Conservation (phyloP, 1,139 yeast genomes). For the Scheffersomyces stambukii region DNA sequence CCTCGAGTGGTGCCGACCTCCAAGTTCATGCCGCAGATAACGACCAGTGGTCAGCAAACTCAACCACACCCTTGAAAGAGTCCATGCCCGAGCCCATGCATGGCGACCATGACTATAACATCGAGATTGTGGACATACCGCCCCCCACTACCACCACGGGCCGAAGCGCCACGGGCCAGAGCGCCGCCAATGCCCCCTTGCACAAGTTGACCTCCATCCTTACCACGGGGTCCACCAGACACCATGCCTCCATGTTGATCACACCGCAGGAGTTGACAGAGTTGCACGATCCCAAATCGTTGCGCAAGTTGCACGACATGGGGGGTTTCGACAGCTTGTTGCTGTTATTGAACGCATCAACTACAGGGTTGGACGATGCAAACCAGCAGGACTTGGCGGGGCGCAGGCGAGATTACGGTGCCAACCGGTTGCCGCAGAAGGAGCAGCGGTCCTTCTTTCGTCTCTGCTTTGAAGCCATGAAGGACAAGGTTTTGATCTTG, state of each 20-base stretch:
- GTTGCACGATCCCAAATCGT: constrained; percentile 54
- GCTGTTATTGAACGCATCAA: constrained; percentile 34
- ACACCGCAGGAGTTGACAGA: constrained; percentile 29
- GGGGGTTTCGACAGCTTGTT: constrained; percentile 39
- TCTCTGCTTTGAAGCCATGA: constrained; percentile 78
- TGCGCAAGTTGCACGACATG: constrained; percentile 30
- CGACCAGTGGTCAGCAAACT: constrained; percentile 10
- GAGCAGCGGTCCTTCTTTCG: constrained; percentile 61
- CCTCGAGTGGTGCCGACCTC: too few relatives aligned
- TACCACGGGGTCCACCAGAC: constrained; percentile 10
- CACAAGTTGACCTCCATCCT: neutral
- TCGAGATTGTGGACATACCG: constrained; percentile 1
- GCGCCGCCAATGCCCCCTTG: neutral
- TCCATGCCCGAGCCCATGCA: too few relatives aligned
- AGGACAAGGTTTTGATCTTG: constrained; percentile 85
- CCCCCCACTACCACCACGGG: constrained; percentile 1
- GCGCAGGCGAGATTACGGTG: constrained; percentile 55
- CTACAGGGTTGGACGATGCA: constrained; percentile 40
- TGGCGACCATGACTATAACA: constrained; percentile 3
- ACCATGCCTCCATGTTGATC: constrained; percentile 8
- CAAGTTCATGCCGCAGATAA: too few relatives aligned
- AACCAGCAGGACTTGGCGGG: constrained; percentile 22
- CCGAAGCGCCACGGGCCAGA: neutral
- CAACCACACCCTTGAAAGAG: constrained; percentile 12
- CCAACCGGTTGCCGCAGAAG: constrained; percentile 66